A percentile compares a stretch with the other conserved stretches of the same genome.
Evolutionary conservation across 2,329 filamentous ascomycete genomes (phyloP).

Genomic region (Pleomassaria siparia): DNA sequence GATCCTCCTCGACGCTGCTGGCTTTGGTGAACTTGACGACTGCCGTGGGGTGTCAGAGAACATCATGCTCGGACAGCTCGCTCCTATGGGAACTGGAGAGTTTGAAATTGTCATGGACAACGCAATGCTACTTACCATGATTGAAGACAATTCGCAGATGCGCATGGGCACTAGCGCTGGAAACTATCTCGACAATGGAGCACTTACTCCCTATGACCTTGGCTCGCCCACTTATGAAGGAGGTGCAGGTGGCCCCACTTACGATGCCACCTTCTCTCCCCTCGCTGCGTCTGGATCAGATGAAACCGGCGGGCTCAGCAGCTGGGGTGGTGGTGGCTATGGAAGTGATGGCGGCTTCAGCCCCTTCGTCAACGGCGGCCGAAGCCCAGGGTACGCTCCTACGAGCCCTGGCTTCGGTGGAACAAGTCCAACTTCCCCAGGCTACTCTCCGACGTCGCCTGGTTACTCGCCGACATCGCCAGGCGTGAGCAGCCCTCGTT

Average conservation of each 20-base stretch:
- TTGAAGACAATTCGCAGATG: slow-evolving; percentile 80
- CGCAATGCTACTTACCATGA: slow-evolving; percentile 92
- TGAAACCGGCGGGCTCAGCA: slow-evolving; percentile 59
- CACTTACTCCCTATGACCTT: slow-evolving; percentile 89
- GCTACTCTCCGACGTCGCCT: slow-evolving; percentile 41
- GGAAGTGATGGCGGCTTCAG: slow-evolving; percentile 66
- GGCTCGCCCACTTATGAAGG: slow-evolving; percentile 65
- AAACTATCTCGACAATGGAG: slow-evolving; percentile 71
- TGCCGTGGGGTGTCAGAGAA: slow-evolving; percentile 98
- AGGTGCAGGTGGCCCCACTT: slow-evolving; percentile 61
- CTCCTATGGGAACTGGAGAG: slow-evolving; percentile 94
- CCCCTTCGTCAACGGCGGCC: slow-evolving; percentile 63
- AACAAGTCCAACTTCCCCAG: slow-evolving; percentile 45
- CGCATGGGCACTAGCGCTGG: slow-evolving; percentile 74
- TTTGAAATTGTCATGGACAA: slow-evolving; percentile 93
- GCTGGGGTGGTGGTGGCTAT: slow-evolving; percentile 66
- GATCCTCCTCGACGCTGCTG: slow-evolving; percentile 93
- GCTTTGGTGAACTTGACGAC: slow-evolving; percentile 92
- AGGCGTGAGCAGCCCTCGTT: slow-evolving; percentile 61
- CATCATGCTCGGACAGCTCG: slow-evolving; percentile 95
- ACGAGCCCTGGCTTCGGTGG: slow-evolving; percentile 72
- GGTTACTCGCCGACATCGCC: slow-evolving; percentile 44
- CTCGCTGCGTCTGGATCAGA: slow-evolving; percentile 68
- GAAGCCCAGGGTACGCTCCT: slow-evolving; percentile 67
- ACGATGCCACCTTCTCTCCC: slow-evolving; percentile 69